A percentile compares a stretch with the other conserved stretches of the same genome.
Conservation (phyloP, 192 early-diverging fungal genomes). For the Glomus cerebriforme region DNA sequence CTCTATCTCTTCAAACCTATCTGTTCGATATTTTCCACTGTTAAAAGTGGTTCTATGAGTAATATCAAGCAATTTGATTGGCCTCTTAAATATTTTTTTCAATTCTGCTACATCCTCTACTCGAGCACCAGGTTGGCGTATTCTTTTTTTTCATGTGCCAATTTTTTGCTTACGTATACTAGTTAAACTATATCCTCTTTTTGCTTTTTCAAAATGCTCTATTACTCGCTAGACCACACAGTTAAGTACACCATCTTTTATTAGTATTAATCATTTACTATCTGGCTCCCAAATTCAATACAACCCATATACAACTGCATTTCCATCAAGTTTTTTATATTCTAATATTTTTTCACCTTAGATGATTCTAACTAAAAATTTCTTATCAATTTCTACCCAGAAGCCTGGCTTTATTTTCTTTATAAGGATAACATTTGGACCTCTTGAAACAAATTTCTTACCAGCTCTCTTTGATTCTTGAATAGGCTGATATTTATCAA, state of each 20-base stretch:
- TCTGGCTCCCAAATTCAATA: slow-evolving; percentile 18
- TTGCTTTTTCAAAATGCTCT: slow-evolving; percentile 19
- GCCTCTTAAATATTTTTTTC: slow-evolving; percentile 15
- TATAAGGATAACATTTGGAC: slow-evolving; percentile 9
- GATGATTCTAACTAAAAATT: not conserved
- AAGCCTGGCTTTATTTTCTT: slow-evolving; percentile 11
- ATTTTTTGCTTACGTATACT: slow-evolving; percentile 19
- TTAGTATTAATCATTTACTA: slow-evolving; percentile 17
- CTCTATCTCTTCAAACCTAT: too few relatives aligned
- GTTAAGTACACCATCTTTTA: slow-evolving; percentile 25
- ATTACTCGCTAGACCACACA: slow-evolving; percentile 4
- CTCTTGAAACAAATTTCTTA: not conserved
- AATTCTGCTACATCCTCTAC: slow-evolving; percentile 29
- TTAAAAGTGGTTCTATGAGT: slow-evolving; percentile 15
- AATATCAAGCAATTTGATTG: slow-evolving; percentile 24
- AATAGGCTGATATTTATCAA: too few relatives aligned
- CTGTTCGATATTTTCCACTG: slow-evolving; percentile 19
- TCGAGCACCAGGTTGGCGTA: not conserved
- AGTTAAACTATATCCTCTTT: not conserved
- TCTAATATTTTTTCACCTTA: too few relatives aligned
- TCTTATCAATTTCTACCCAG: slow-evolving; percentile 1
- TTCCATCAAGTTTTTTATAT: not conserved
- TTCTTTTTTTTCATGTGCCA: not conserved
- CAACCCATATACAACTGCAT: slow-evolving; percentile 21
- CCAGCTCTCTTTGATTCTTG: slow-evolving; percentile 11